A percentile compares a stretch with the other conserved stretches of the same genome.
Conservation (phyloP, 139 green algal species). For the Coccomyxa sp. region DNA sequence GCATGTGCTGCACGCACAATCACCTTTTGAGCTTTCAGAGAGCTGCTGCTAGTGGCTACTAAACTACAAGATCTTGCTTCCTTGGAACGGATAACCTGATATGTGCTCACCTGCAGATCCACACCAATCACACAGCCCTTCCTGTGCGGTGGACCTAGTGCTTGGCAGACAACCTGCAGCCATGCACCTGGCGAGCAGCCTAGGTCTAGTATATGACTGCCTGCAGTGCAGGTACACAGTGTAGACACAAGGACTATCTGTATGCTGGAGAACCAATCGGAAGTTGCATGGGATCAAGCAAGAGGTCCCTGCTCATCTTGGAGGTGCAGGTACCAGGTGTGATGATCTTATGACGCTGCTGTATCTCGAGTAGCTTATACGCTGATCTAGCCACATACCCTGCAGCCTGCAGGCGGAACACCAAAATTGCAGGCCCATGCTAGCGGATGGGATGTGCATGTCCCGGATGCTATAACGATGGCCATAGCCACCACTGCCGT, state of each 20-base stretch:
- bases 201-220: conserved; percentile 60
- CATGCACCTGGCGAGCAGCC: conserved; percentile 76
- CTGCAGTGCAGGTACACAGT: conserved; percentile 11
- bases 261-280: neutral
- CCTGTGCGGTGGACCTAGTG: conserved; percentile 50
- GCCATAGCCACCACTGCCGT: neutral
- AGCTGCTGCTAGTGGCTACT: too few relatives aligned
- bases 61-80: too few relatives aligned
- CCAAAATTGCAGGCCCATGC: neutral
- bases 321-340: conserved; percentile 9
- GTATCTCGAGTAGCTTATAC: conserved; percentile 82
- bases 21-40: neutral
- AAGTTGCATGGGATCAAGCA: neutral
- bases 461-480: neutral
- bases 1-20: neutral
- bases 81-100: too few relatives aligned
- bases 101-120: conserved; percentile 61
- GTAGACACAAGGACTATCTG: neutral
- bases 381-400: conserved; percentile 74
- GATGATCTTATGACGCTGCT: conserved; percentile 28
- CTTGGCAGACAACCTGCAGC: conserved; percentile 79
- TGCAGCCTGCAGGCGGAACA: conserved; percentile 41
- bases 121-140: conserved; percentile 69
- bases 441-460: neutral
- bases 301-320: neutral